Evolutionary conservation across 2,329 filamentous ascomycete species (phyloP), one percentile per base, ranked within the genome.

Genomic region (Penicillium sp.): DNA sequence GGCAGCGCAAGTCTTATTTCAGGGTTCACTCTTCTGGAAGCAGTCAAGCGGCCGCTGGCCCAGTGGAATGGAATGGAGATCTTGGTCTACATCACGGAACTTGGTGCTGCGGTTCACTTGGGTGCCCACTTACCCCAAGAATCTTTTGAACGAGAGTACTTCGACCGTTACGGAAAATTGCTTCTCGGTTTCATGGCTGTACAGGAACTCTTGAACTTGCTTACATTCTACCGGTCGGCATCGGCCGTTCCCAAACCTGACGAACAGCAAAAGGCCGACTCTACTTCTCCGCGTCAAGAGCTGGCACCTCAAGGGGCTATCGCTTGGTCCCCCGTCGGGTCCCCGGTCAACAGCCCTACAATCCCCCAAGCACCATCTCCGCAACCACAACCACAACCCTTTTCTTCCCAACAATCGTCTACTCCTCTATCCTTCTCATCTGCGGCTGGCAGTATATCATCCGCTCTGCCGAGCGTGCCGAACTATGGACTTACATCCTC

Each of bases 51-150:
- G 24, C 72, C 72, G 10, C 63, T 74, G 29, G 49, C 49, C 7
- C 59, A 70, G 23, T 74, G 71, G 71, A 73, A 68, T 49, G 68
- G 68, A 3, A 67, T 68, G 58, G 72, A 74, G 48, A 70, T 75
- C 18, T 55, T 74, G 32, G 59, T 74, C 13, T 71, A 69, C 32
- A 56, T 74, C 32, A 66, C 68, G 4, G 69, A 75, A 54, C 63
- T 75, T 18, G 61, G 57, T n/a, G 68, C 63, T n/a, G 70, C 70
- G 32, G 62, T 73, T 42, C 69, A 72, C 34, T 59, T 75, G 17
- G 72, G 72, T 12, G 66, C 64, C 7, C 62, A 71, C 53, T 60
- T 72, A 8, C 66, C 71, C 4, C 63, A 62, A 5, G 63, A 54
- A 13, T 61, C 62, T 7, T 63, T 62, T 29, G 63, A 68, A 27